Conservation (phyloP, 768 basidiomycete species). For the Albatrellus ellisii region DNA sequence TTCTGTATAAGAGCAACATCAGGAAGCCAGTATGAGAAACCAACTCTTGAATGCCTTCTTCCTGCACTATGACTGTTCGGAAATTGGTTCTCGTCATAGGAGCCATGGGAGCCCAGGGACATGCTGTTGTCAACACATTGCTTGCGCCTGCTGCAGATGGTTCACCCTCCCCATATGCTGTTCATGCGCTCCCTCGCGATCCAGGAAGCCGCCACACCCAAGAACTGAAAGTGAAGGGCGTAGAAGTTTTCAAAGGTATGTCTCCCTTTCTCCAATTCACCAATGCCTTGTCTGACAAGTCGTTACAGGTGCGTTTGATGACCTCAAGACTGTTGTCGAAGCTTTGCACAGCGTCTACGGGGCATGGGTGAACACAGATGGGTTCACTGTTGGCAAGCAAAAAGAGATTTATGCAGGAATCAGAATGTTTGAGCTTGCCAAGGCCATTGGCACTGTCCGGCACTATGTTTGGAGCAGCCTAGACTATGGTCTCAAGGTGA, state of each 20-base stretch:
- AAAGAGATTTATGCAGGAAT: conserved; percentile 25
- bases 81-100: conserved; percentile 30
- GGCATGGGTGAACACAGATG: conserved; percentile 22
- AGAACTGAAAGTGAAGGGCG: conserved; percentile 22
- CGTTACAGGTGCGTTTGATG: conserved; percentile 19
- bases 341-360: conserved; percentile 22
- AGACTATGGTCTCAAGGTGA: conserved; percentile 26
- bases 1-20: too few species aligned
- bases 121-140: conserved; percentile 23
- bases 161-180: conserved; percentile 25
- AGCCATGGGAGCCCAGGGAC: conserved; percentile 30
- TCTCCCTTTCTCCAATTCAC: background rate
- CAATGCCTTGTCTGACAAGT: background rate
- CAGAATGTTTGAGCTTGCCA: conserved; percentile 26
- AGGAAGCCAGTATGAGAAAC: too few species aligned
- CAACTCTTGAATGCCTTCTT: too few species aligned
- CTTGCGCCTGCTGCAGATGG: conserved; percentile 22
- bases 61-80: background rate
- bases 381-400: conserved; percentile 26
- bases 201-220: conserved; percentile 20
- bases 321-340: conserved; percentile 18
- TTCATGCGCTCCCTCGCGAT: conserved; percentile 27
- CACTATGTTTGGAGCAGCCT: conserved; percentile 29
- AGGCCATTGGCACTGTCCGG: conserved; percentile 19
- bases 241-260: conserved; percentile 23